phyloP scores from a whole-genome alignment of 1,284 basidiomycete genomes.

The Rhodotorula sp. region DNA sequence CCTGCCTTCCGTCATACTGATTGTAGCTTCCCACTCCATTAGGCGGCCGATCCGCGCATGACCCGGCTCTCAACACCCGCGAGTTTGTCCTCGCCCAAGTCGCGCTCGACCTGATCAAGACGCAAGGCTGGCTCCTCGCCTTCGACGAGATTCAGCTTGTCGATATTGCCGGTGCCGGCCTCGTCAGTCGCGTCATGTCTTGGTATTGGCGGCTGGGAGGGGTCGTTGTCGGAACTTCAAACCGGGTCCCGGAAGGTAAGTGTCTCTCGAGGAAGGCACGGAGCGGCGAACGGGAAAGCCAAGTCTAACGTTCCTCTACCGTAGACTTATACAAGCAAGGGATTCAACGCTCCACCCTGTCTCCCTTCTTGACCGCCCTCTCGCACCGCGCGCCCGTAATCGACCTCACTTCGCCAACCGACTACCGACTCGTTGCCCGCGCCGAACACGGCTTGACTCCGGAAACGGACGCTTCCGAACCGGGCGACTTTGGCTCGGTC shows the following conservation, averaged over 20 bases:
- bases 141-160: slow-evolving; percentile 72
- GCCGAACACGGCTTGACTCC: slow-evolving; percentile 13
- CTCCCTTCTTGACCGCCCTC: slow-evolving; percentile 64
- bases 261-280: neutral
- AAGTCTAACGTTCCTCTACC: neutral
- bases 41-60: slow-evolving; percentile 51
- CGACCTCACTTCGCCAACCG: slow-evolving; percentile 54
- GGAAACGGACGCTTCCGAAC: slow-evolving; percentile 2
- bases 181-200: slow-evolving; percentile 67
- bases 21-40: slow-evolving; percentile 42
- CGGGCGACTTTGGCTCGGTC: slow-evolving; percentile 26
- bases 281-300: too few relatives aligned
- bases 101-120: slow-evolving; percentile 58
- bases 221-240: slow-evolving; percentile 59
- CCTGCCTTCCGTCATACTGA: neutral
- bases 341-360: slow-evolving; percentile 60
- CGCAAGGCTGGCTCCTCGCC: slow-evolving; percentile 60
- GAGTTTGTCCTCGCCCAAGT: slow-evolving; percentile 49
- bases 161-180: slow-evolving; percentile 56
- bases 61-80: slow-evolving; percentile 53
- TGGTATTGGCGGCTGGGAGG: slow-evolving; percentile 76
- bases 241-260: slow-evolving; percentile 45
- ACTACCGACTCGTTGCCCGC: slow-evolving; percentile 45
- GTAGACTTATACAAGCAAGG: slow-evolving; percentile 65
- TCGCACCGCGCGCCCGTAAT: slow-evolving; percentile 64